Evolutionary conservation across 2,329 filamentous ascomycete genomes (phyloP).

Genomic region (Dendrostoma leiphaemia): DNA sequence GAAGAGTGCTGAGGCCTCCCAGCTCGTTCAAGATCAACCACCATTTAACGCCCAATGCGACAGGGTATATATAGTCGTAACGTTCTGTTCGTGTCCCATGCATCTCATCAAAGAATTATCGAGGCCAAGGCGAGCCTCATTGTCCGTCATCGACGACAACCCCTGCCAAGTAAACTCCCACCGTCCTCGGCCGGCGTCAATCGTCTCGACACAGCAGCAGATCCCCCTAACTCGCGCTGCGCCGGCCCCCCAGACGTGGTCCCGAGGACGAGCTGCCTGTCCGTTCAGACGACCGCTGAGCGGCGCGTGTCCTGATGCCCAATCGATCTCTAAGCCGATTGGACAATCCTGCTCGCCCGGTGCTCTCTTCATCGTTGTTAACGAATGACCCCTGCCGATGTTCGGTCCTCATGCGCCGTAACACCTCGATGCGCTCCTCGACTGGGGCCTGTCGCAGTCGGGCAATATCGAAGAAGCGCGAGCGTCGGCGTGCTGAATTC

Average conservation of each 20-base stretch:
- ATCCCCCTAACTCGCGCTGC: background rate
- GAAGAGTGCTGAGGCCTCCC: background rate
- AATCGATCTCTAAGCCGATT: conserved; percentile 53
- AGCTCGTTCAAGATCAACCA: background rate
- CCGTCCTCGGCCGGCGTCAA: too few relatives aligned
- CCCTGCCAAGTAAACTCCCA: too few relatives aligned
- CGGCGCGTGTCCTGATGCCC: conserved; percentile 46
- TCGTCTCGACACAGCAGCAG: background rate
- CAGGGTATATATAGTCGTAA: background rate
- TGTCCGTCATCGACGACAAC: background rate
- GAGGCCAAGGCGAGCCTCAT: background rate
- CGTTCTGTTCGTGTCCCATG: background rate
- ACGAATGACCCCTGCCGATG: conserved; percentile 27
- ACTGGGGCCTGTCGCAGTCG: conserved; percentile 56
- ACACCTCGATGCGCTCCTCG: conserved; percentile 60
- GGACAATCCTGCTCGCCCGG: conserved; percentile 43
- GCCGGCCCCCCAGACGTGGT: background rate
- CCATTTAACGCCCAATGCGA: background rate
- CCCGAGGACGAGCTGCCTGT: conserved; percentile 1
- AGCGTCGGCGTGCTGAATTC: conserved; percentile 40
- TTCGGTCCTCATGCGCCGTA: conserved; percentile 48
- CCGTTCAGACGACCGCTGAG: conserved; percentile 12
- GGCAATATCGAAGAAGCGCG: conserved; percentile 55
- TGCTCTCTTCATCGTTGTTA: conserved; percentile 28
- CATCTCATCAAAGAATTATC: background rate